Evolutionary conservation across 768 basidiomycete species (phyloP).

Genomic region (Suillus alpinus): DNA sequence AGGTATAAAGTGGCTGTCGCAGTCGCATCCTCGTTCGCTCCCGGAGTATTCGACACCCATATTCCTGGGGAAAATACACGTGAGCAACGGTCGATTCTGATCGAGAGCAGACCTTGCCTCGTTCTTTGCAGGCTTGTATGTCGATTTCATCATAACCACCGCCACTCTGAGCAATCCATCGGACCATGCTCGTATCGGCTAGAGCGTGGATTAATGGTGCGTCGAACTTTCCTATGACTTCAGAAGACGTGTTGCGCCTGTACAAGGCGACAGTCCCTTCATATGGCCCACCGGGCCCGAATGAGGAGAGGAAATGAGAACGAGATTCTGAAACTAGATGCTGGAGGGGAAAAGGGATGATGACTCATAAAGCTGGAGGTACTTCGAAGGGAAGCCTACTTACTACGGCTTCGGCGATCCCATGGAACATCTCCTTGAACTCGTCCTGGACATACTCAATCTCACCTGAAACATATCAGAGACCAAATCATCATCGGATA

Average conservation of each 20-base stretch:
- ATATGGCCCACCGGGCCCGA: constrained; percentile 66
- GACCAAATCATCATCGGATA: neutral
- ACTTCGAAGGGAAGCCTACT: constrained; percentile 27
- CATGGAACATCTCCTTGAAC: constrained; percentile 53
- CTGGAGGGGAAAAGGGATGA: constrained; percentile 25
- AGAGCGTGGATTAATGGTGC: constrained; percentile 65
- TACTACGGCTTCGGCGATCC: constrained; percentile 71
- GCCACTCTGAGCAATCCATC: constrained; percentile 85
- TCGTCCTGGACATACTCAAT: constrained; percentile 80
- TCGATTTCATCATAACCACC: constrained; percentile 87
- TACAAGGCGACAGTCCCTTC: constrained; percentile 70
- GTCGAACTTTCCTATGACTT: constrained; percentile 72
- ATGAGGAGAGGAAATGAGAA: constrained; percentile 60
- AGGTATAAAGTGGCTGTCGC: constrained; percentile 81
- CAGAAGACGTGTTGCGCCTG: constrained; percentile 63
- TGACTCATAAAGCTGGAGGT: neutral
- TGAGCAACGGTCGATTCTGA: neutral
- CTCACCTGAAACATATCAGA: constrained; percentile 38
- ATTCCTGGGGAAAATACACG: constrained; percentile 46
- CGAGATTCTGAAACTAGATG: constrained; percentile 53
- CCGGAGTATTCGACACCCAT: constrained; percentile 77
- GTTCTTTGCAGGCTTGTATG: constrained; percentile 63
- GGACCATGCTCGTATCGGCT: constrained; percentile 49
- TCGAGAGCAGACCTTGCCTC: constrained; percentile 43
- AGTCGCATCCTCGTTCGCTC: constrained; percentile 82